Conservation (phyloP, 352 stramenopile genomes). For the Phytophthora citricola region DNA sequence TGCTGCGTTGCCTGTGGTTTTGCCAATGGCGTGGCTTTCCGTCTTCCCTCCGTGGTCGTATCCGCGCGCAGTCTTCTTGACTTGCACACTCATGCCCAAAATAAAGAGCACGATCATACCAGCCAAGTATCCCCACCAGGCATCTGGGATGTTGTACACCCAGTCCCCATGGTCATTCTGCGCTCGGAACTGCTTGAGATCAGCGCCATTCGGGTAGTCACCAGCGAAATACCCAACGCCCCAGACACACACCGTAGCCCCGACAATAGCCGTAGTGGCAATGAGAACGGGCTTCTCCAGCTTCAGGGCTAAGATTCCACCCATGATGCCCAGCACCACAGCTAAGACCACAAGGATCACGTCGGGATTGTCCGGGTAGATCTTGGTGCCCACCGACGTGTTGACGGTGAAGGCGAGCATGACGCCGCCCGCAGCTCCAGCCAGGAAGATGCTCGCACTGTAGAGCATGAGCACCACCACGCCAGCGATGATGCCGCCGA, state of each 20-base stretch:
- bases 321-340: slow-evolving; percentile 45
- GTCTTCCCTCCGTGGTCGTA: slow-evolving; percentile 53
- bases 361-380: slow-evolving; percentile 57
- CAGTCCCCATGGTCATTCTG: slow-evolving; percentile 48
- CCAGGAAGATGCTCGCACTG: slow-evolving; percentile 56
- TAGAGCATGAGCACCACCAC: slow-evolving; percentile 59
- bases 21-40: slow-evolving; percentile 36
- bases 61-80: slow-evolving; percentile 64
- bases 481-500: slow-evolving; percentile 49
- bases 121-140: slow-evolving; percentile 81
- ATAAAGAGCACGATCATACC: slow-evolving; percentile 62
- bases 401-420: slow-evolving; percentile 64
- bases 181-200: slow-evolving; percentile 56
- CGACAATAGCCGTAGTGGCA: slow-evolving; percentile 64
- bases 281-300: slow-evolving; percentile 66
- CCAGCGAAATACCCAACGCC: slow-evolving; percentile 75
- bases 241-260: slow-evolving; percentile 57
- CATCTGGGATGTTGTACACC: slow-evolving; percentile 68
- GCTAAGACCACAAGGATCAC: slow-evolving; percentile 53
- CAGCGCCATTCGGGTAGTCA: slow-evolving; percentile 65
- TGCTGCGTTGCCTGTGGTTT: slow-evolving; percentile 31
- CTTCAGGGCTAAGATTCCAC: slow-evolving; percentile 57
- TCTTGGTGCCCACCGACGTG: slow-evolving; percentile 52
- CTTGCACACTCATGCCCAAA: slow-evolving; percentile 66
- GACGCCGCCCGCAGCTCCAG: slow-evolving; percentile 50